These are phyloP conservation scores for Santalum album DNA, from an alignment of 164 flowering plant species.

Conservation along the genomic window DNA sequence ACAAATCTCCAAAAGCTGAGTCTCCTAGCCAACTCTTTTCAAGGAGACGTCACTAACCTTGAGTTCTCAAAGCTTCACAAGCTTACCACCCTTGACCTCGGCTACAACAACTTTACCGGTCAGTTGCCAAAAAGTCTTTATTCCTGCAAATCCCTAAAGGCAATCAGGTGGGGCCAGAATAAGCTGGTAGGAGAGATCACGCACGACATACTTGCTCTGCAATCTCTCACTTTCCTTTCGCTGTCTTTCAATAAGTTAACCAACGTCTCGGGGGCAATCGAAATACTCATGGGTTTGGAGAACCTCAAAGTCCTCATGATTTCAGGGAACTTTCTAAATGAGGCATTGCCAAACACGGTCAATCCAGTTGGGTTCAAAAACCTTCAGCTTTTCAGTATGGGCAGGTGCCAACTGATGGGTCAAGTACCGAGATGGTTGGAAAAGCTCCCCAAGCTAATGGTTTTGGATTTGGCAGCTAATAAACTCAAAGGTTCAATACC, in stretches of 20 bases:
- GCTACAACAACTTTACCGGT: background rate
- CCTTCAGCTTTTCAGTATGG: conserved; percentile 39
- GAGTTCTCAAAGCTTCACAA: conserved; percentile 30
- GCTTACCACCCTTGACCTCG: conserved; percentile 37
- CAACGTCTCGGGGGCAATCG: conserved; percentile 36
- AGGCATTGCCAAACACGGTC: conserved; percentile 26
- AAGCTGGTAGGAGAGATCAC: background rate
- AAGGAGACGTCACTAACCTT: conserved; percentile 29
- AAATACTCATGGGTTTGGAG: conserved; percentile 26
- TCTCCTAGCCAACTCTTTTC: conserved; percentile 32
- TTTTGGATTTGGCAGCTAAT: conserved; percentile 47
- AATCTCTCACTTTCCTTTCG: conserved; percentile 51
- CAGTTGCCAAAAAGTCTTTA: background rate
- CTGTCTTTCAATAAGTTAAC: conserved; percentile 37
- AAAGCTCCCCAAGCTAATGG: conserved; percentile 28
- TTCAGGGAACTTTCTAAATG: conserved; percentile 32
- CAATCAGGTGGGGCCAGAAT: background rate
- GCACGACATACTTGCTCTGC: conserved; percentile 8
- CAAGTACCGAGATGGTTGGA: conserved; percentile 49
- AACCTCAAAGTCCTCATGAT: conserved; percentile 37
- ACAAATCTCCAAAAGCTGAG: conserved; percentile 23
- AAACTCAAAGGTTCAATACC: conserved; percentile 43
- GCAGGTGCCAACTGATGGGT: conserved; percentile 42
- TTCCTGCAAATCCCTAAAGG: background rate
- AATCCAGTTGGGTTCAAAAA: conserved; percentile 32